Base-by-base conservation (phyloP, 2,329 filamentous ascomycete genomes). In the Hypoxylon sp. region DNA sequence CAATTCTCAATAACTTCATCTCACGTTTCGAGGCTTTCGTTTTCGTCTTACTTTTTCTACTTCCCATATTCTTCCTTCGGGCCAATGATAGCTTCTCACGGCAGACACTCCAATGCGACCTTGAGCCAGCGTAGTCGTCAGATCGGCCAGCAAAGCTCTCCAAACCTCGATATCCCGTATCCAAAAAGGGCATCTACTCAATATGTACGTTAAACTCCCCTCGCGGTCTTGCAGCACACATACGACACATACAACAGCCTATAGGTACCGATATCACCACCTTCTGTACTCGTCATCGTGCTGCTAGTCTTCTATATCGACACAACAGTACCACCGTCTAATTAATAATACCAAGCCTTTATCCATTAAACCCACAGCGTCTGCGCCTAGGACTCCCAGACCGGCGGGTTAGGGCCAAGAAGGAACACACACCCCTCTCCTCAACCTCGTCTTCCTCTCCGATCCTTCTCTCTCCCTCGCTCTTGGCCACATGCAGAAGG, bases 361-460 rank as follows among this genome's bases (percentile, higher is more conserved):
- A 43, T 59, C 56, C 62, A 65, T 57, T 57, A 59, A 44, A 34
- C 55, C 56, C 62, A 65, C 62, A 63, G 39, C 62, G 54, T 65
- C 56, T 65, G 60, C 62, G 57, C 20, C 54, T 51, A 58, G 49
- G 57, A 64, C 52, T 68, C 56, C 65, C 63, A 68, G 62, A 59
- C 62, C 28, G 55, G 62, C 63, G 65, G 65, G 65, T 66, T 66
- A 54, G 48, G 52, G 65, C 65, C 65, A 68, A 68, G 65, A 65
- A 64, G 43, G 43, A 50, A 66, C 57, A 66, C 48, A 56, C 59
- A 53, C 65, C 59, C 65, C 59, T 66, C 56, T 20, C 62, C 55
- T 50, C 44, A 47, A 50, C 44, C 48, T 59, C 49, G 37, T 48
- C 43, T 46, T 34, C 41, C 52, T 56, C 47, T 44, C 56, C 56